Evolutionary conservation across 1,139 yeast genomes (phyloP), one percentile per base, ranked within the genome.

Genomic region (Zygoascus sp.): DNA sequence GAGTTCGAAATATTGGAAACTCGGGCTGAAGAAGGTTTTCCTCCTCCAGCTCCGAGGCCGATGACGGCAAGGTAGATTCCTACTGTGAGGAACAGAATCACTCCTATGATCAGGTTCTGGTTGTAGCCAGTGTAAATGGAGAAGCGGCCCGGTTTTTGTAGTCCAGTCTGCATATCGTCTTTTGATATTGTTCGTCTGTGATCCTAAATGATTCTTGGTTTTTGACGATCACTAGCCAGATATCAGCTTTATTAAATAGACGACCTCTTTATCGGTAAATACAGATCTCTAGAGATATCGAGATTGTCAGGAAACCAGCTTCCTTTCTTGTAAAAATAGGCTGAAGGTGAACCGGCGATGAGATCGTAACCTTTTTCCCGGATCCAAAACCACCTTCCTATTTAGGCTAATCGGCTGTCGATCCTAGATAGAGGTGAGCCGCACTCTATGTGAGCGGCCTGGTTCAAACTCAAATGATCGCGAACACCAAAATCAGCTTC

Each of bases 31-130:
- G 39, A 34, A 13, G 52, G 45, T 22, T 46, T 51, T 16, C 54
- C 54, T n/a, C 54, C 55, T 27, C 51, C 51, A 16, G 51, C 50
- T 25, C 51, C 51, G n/a, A 39, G 25, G 10, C 42, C 39, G 19
- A 37, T 48, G 9, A 48, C 22, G 2, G 50, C 50, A 27, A 48
- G 32, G 27, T 48, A 48, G 22, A 48, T 42, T n/a, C 50, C 50
- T 3, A 50, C 46, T 23, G 50, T 46, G 11, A 37, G 37, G 17
- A 41, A 47, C 17, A 47, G 39, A 17, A 36, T 39, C 8, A 34
- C 10, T 13, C 50, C 49, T 1, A 46, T 32, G 22, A 47, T n/a
- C 1, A 47, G 22, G 21, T 32, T 46, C 23, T 48, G 51, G 44
- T 47, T 46, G 35, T 17, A 46, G 27, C 16, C 16, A 11, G 16